phyloP scores from a whole-genome alignment of 2,329 filamentous ascomycete species.

The Aspergillus tubingensis region DNA sequence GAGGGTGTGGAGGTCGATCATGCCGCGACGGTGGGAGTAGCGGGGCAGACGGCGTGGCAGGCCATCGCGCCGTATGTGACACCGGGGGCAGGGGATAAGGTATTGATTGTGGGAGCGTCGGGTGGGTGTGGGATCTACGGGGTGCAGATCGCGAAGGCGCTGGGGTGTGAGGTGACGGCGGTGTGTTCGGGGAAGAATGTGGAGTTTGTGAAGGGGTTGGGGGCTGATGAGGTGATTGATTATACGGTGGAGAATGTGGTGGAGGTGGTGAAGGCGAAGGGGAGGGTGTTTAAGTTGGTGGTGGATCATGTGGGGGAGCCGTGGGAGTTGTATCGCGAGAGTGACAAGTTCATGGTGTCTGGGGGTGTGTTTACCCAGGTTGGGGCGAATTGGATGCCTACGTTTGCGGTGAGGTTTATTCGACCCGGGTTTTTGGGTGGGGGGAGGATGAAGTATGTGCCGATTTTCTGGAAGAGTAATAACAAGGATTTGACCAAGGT shows the following conservation, averaged over 20 bases:
- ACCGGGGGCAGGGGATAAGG: constrained; percentile 50
- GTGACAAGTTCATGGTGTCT: constrained; percentile 53
- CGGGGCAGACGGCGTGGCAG: constrained; percentile 53
- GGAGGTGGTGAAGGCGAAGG: constrained; percentile 49
- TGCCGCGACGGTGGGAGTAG: constrained; percentile 49
- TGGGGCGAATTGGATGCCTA: constrained; percentile 41
- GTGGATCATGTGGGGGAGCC: constrained; percentile 61
- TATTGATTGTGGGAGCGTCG: constrained; percentile 67
- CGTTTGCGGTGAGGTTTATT: constrained; percentile 40
- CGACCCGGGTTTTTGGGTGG: constrained; percentile 54
- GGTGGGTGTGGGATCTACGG: constrained; percentile 63
- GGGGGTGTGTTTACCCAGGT: constrained; percentile 57
- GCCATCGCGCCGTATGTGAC: constrained; percentile 50
- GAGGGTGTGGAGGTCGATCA: constrained; percentile 45
- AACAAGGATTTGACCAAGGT: constrained; percentile 53
- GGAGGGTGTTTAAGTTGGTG: constrained; percentile 54
- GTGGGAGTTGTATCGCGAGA: constrained; percentile 54
- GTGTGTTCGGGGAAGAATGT: constrained; percentile 62
- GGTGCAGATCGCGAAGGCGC: constrained; percentile 64
- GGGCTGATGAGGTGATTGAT: constrained; percentile 66
- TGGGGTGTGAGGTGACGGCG: constrained; percentile 61
- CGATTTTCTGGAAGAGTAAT: constrained; percentile 40
- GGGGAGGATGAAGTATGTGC: constrained; percentile 43
- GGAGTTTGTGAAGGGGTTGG: constrained; percentile 58
- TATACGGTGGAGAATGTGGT: constrained; percentile 57